Evolutionary conservation across 2,329 filamentous ascomycete species (phyloP).

Genomic region (Aureobasidium sp.): DNA sequence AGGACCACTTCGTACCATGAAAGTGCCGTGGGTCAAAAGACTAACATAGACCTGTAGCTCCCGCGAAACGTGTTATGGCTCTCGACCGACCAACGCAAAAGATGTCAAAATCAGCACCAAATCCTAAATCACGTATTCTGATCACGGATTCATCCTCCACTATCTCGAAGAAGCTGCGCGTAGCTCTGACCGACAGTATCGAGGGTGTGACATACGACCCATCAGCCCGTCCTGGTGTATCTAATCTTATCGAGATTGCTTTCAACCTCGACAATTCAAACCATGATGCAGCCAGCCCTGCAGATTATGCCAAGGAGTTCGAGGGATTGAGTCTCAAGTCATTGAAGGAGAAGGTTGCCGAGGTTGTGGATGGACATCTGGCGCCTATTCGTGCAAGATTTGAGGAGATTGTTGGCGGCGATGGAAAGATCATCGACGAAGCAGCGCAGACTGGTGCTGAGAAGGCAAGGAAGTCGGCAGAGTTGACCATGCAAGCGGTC

Average conservation of each 20-base stretch:
- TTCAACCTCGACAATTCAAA: constrained; percentile 53
- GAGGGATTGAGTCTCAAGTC: constrained; percentile 43
- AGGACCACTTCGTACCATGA: neutral
- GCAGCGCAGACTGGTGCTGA: constrained; percentile 52
- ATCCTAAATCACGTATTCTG: constrained; percentile 68
- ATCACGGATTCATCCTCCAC: constrained; percentile 62
- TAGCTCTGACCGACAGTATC: constrained; percentile 69
- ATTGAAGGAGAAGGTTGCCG: constrained; percentile 59
- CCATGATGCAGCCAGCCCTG: constrained; percentile 30
- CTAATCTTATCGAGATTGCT: constrained; percentile 79
- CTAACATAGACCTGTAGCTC: constrained; percentile 42
- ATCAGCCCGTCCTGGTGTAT: constrained; percentile 64
- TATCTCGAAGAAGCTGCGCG: constrained; percentile 63
- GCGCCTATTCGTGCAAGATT: constrained; percentile 52
- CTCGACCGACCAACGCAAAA: constrained; percentile 69
- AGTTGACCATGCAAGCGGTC: constrained; percentile 41
- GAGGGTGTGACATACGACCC: constrained; percentile 67
- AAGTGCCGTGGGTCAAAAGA: neutral
- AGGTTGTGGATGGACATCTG: constrained; percentile 49
- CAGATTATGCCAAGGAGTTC: constrained; percentile 39
- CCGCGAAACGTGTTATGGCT: constrained; percentile 82
- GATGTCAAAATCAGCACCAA: constrained; percentile 86
- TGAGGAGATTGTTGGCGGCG: constrained; percentile 41
- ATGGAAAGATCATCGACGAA: constrained; percentile 48
- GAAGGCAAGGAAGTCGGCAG: constrained; percentile 56